Evolutionary conservation across 768 basidiomycete genomes (phyloP).

Genomic region (Calocera viscosa): DNA sequence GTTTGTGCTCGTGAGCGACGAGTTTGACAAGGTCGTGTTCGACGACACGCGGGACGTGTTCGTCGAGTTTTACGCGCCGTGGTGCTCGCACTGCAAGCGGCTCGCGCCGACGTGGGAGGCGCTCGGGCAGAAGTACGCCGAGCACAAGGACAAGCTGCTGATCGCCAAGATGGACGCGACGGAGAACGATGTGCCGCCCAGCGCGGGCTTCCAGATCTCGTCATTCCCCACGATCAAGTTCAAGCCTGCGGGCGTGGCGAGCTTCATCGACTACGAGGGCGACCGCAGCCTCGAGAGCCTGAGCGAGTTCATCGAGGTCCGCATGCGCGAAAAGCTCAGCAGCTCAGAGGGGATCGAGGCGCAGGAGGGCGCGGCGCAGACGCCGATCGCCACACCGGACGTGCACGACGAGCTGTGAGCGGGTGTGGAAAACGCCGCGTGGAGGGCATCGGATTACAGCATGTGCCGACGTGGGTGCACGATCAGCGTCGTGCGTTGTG

Average conservation of each 20-base stretch:
- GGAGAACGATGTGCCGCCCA: conserved; percentile 87
- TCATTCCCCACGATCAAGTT: conserved; percentile 97
- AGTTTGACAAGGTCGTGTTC: conserved; percentile 74
- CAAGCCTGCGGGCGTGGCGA: conserved; percentile 73
- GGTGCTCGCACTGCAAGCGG: conserved; percentile 97
- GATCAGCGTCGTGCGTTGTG: too few species aligned
- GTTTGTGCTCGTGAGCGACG: conserved; percentile 70
- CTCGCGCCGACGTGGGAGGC: conserved; percentile 89
- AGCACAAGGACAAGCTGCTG: conserved; percentile 56
- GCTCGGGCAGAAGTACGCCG: conserved; percentile 71
- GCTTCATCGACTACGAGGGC: conserved; percentile 89
- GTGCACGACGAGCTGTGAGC: not conserved
- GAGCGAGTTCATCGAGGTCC: conserved; percentile 67
- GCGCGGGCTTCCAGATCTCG: conserved; percentile 70
- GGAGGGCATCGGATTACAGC: not conserved
- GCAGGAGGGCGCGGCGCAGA: not conserved
- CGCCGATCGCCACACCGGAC: not conserved
- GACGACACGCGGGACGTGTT: conserved; percentile 91
- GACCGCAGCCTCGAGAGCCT: conserved; percentile 80
- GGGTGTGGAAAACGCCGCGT: not conserved
- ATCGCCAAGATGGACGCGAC: conserved; percentile 95
- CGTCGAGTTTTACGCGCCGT: conserved; percentile 92
- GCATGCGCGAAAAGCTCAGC: conserved; percentile 57
- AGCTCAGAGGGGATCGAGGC: not conserved
- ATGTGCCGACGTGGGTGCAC: too few species aligned